phyloP scores from a whole-genome alignment of 2,329 filamentous ascomycete species.

The Aspergillus uvarum region DNA sequence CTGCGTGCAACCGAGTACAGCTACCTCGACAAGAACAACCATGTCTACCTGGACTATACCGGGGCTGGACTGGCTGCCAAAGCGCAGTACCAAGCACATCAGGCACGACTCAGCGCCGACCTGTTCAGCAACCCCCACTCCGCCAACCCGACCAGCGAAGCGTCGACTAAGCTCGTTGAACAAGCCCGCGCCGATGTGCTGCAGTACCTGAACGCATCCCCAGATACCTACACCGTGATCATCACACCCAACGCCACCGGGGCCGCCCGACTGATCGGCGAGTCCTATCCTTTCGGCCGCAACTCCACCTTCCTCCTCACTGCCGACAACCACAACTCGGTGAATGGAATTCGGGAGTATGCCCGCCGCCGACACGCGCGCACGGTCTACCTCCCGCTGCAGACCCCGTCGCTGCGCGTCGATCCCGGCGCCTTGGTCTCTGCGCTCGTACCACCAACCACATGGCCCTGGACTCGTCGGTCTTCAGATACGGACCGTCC shows the following conservation, averaged over 20 bases:
- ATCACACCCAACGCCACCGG: constrained; percentile 14
- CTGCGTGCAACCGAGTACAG: constrained; percentile 12
- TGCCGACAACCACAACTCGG: constrained; percentile 14
- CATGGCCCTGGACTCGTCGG: not conserved
- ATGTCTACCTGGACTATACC: constrained; percentile 13
- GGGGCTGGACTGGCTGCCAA: constrained; percentile 11
- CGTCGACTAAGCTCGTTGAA: constrained; percentile 9
- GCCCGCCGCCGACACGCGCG: constrained; percentile 4
- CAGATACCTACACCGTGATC: constrained; percentile 11
- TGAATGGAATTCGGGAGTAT: constrained; percentile 13
- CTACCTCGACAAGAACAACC: constrained; percentile 12
- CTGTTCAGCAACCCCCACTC: constrained; percentile 14
- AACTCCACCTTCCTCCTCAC: constrained; percentile 7
- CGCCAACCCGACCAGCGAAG: constrained; percentile 10
- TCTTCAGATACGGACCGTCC: not conserved
- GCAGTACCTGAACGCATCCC: constrained; percentile 6
- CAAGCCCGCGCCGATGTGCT: constrained; percentile 8
- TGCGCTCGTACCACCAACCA: not conserved
- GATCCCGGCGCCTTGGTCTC: constrained; percentile 1
- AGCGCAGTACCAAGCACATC: constrained; percentile 8
- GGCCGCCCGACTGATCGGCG: constrained; percentile 10
- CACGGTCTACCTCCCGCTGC: constrained; percentile 10
- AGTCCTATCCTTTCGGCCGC: constrained; percentile 9
- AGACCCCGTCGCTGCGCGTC: constrained; percentile 7
- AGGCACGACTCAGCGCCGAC: constrained; percentile 3